phyloP scores from a whole-genome alignment of 1,284 basidiomycete genomes.

The Clitocybe nebularis region DNA sequence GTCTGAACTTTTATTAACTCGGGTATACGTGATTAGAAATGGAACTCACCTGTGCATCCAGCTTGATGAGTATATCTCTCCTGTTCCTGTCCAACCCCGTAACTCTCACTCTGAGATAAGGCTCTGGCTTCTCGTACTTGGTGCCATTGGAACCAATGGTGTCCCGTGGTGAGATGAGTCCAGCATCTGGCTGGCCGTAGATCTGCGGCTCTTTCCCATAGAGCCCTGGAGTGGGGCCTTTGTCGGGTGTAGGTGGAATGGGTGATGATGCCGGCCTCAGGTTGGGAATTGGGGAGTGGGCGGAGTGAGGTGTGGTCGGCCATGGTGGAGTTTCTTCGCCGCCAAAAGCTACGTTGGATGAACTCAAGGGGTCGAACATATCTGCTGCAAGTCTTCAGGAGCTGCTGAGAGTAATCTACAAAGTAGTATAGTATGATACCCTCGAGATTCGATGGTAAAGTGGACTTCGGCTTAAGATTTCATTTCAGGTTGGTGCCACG shows the following conservation, averaged over 20 bases:
- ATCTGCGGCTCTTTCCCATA: slow-evolving; percentile 79
- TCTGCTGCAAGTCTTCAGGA: no score
- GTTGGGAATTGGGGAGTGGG: slow-evolving; percentile 48
- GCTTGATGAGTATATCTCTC: slow-evolving; percentile 85
- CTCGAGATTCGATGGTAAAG: no score
- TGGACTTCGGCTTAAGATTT: no score
- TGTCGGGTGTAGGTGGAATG: slow-evolving; percentile 42
- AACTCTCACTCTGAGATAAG: slow-evolving; percentile 84
- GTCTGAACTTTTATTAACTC: slow-evolving; percentile 65
- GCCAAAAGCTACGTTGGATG: slow-evolving; percentile 43
- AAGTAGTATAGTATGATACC: no score
- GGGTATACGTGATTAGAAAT: neutral
- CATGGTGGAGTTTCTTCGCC: slow-evolving; percentile 45
- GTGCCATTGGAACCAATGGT: slow-evolving; percentile 62
- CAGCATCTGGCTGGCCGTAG: slow-evolving; percentile 77
- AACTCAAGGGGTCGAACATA: slow-evolving; percentile 45
- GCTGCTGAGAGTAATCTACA: no score
- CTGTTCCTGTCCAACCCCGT: slow-evolving; percentile 89
- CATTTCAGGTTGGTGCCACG: no score
- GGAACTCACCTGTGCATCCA: slow-evolving; percentile 82
- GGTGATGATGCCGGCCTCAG: slow-evolving; percentile 44
- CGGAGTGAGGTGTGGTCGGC: slow-evolving; percentile 57
- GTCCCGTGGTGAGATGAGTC: slow-evolving; percentile 70
- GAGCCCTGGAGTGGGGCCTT: slow-evolving; percentile 46
- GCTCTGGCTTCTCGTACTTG: slow-evolving; percentile 69